These are phyloP conservation scores for Piromyces finnis DNA, from an alignment of 192 early-diverging fungal genomes.

Conservation along the genomic window DNA sequence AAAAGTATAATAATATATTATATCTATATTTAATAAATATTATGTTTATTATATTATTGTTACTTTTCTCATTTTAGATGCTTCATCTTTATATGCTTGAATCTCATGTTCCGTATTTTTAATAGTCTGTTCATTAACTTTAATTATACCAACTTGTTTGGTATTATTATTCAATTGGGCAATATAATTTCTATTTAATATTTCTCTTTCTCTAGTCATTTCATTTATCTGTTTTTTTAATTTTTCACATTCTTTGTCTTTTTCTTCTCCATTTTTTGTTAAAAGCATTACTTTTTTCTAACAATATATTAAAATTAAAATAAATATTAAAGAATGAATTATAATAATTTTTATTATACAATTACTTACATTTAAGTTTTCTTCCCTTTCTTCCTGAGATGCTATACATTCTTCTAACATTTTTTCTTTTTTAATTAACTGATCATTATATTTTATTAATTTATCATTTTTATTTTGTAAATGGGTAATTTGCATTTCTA, in stretches of 20 bases:
- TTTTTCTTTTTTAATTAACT: not conserved
- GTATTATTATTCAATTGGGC: not conserved
- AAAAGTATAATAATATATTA: too few species aligned
- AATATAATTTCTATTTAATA: not conserved
- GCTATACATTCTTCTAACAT: not conserved
- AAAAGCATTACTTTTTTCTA: not conserved
- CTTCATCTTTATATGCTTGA: conserved; percentile 36
- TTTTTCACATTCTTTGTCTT: not conserved
- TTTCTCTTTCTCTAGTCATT: not conserved
- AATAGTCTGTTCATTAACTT: conserved; percentile 37
- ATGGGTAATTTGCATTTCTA: not conserved
- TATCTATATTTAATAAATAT: too few species aligned
- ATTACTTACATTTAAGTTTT: not conserved
- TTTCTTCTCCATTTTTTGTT: not conserved
- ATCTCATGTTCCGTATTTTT: conserved; percentile 42
- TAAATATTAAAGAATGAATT: too few species aligned
- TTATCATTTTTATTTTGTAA: not conserved
- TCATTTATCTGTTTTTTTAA: not conserved
- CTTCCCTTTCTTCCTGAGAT: not conserved
- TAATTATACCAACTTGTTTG: conserved; percentile 29
- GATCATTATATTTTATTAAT: not conserved
- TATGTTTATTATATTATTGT: too few species aligned
- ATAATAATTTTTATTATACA: too few species aligned
- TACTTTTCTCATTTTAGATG: conserved; percentile 40
- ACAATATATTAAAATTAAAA: too few species aligned